These are phyloP conservation scores for Scedosporium boydii DNA, from an alignment of 2,329 filamentous ascomycete genomes.

Conservation along the genomic window DNA sequence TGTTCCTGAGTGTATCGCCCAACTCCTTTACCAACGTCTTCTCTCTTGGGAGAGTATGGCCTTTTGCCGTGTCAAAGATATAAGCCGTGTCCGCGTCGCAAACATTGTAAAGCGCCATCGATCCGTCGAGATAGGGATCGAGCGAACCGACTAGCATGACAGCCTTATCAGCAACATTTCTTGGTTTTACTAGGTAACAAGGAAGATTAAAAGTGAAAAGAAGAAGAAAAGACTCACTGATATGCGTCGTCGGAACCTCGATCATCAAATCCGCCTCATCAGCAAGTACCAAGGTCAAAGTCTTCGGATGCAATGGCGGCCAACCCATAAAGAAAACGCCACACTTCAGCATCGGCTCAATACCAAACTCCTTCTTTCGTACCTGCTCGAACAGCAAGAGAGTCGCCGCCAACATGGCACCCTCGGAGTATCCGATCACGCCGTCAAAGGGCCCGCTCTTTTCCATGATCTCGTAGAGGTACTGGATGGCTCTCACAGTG, in stretches of 20 bases:
- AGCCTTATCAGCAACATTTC: neutral
- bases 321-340: slow-evolving; percentile 44
- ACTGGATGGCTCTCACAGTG: slow-evolving; percentile 30
- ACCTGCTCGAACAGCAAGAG: slow-evolving; percentile 40
- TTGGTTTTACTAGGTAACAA: neutral
- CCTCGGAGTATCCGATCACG: slow-evolving; percentile 52
- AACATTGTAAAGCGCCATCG: slow-evolving; percentile 51
- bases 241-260: slow-evolving; percentile 42
- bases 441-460: slow-evolving; percentile 37
- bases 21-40: slow-evolving; percentile 37
- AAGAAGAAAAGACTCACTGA: slow-evolving; percentile 25
- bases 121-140: slow-evolving; percentile 52
- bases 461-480: slow-evolving; percentile 34
- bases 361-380: slow-evolving; percentile 20
- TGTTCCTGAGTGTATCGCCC: slow-evolving; percentile 30
- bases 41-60: slow-evolving; percentile 51
- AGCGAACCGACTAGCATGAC: slow-evolving; percentile 33
- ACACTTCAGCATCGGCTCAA: slow-evolving; percentile 31
- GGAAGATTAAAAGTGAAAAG: neutral
- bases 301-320: slow-evolving; percentile 36
- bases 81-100: slow-evolving; percentile 49
- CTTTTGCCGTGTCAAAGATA: slow-evolving; percentile 57
- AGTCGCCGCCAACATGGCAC: slow-evolving; percentile 44
- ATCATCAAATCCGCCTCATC: slow-evolving; percentile 40
- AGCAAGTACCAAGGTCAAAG: slow-evolving; percentile 29